Evolutionary conservation across 768 basidiomycete species (phyloP), one percentile per base, ranked within the genome.

Genomic region (Butyriboletus loyo): DNA sequence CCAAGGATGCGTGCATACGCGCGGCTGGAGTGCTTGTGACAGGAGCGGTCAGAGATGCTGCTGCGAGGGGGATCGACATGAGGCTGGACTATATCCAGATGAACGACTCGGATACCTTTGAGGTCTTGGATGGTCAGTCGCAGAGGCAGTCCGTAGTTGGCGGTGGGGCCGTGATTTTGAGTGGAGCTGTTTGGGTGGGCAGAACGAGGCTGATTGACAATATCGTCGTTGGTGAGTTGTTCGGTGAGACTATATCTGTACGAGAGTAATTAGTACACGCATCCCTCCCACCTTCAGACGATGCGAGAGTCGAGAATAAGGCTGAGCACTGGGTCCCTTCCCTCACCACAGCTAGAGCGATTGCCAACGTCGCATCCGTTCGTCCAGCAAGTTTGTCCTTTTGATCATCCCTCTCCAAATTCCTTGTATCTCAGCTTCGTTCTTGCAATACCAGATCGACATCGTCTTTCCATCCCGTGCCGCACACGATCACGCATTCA

Each of bases 171-270:
- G 82, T 87, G 28, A 81, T 97, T 21, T 61, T 98, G 46, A 96
- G 92, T 55, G 94, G 92, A 2, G 93, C 92, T 27, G 63, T 95
- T 56, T 89, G 87, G 80, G 81, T 95, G 3, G 92, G 91, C 36
- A 80, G 77, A 65, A 98, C 94, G 36, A 79, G 95, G 58, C 68
- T 99, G 59, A 98, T 99, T 38, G 96, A 99, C 71, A 99, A 98
- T 66, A 69, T 97, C 46, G 73, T 97, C 38, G 68, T 97, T 2
- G 92, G 85, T 9, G 74, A 82, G 59, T 55, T 11, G 39, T 50
- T 35, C 42, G 35, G 24, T 66, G 35, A 37, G 32, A 17, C 13
- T 11, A 7, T n/a, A 11, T 25, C 24, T 36, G n/a, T 49, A 35
- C n/a, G n/a, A n/a, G 31, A 10, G n/a, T 37, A 37, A 22, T 9